Base-by-base conservation (phyloP, 306 rosid genomes). In the Cajanus cajan region DNA sequence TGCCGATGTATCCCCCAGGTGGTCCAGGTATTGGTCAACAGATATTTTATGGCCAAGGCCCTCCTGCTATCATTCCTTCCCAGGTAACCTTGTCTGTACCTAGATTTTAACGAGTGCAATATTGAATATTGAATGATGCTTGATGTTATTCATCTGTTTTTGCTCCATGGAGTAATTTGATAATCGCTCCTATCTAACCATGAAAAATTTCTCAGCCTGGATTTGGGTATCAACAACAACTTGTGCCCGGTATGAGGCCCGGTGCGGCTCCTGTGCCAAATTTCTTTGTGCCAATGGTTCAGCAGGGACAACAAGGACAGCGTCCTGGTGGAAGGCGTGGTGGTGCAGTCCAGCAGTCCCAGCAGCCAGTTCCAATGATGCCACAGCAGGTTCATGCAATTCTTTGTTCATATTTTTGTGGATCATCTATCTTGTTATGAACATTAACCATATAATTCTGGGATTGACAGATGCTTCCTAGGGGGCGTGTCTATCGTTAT, bases 231-330 rank as follows among this genome's bases (percentile, higher is more conserved):
- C 98, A 95, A 69, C 98, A 95, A 84, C 98, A 95, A 74, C 97
- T 95, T 79, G 92, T 95, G 48, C 98, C 98, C 22, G 98, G 98
- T 31, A 95, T 95, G 94, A 95, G 98, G 86, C 98, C 98, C 48
- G 98, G 97, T 62, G 98, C 91, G 71, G 96, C 88, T 39, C 97
- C 96, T n/a, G 92, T 92, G 90, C 95, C 97, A 76, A 96, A 96
- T 81, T 96, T 90, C 84, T 96, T 91, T 81, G 77, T 96, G 76
- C 98, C 99, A 80, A 96, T 96, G 99, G 97, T 93, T 88, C 98
- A 89, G 78, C 99, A 87, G 82, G 98, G 98, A 33, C 99, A 91
- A 78, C 98, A 91, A 70, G 97, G 94, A 25, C 98, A 90, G 82
- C 95, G 96, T 59, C 95, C 97, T 50, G 98, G 99, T 83, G 99